Conservation (phyloP, 1,139 yeast species). For the Diutina neorugosa region DNA sequence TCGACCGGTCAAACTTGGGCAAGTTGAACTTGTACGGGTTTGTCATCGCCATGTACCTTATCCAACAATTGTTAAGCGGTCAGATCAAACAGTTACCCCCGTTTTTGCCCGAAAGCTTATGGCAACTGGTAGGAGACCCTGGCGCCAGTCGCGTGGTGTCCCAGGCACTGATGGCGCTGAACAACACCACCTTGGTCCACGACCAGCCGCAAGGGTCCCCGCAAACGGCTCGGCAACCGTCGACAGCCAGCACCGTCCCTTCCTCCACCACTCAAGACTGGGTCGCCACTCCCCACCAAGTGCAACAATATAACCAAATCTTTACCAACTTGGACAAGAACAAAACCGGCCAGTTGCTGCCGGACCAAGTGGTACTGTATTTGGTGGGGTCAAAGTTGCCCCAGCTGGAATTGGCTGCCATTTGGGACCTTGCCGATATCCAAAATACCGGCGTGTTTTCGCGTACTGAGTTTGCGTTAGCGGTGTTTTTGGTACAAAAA, state of each 20-base stretch:
- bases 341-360: conserved; percentile 51
- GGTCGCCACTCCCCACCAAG: conserved; percentile 57
- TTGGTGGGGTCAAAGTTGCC: conserved; percentile 78
- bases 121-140: conserved; percentile 38
- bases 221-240: background rate
- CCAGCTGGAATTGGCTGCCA: conserved; percentile 74
- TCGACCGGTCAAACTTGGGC: conserved; percentile 68
- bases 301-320: conserved; percentile 65
- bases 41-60: conserved; percentile 88
- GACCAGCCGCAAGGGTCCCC: conserved; percentile 8
- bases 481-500: conserved; percentile 85
- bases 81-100: conserved; percentile 57
- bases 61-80: conserved; percentile 71
- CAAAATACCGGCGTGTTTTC: conserved; percentile 79
- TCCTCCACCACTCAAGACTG: conserved; percentile 31
- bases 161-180: conserved; percentile 40
- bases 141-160: conserved; percentile 22
- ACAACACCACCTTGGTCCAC: conserved; percentile 30
- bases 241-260: background rate
- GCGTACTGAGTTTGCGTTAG: conserved; percentile 77
- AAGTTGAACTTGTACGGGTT: conserved; percentile 62
- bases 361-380: conserved; percentile 78
- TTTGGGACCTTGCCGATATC: conserved; percentile 93
- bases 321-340: conserved; percentile 67
- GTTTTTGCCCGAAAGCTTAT: conserved; percentile 49